phyloP scores from a whole-genome alignment of 1,139 yeast species.

The Hyphopichia wangnamkhiaoensis region DNA sequence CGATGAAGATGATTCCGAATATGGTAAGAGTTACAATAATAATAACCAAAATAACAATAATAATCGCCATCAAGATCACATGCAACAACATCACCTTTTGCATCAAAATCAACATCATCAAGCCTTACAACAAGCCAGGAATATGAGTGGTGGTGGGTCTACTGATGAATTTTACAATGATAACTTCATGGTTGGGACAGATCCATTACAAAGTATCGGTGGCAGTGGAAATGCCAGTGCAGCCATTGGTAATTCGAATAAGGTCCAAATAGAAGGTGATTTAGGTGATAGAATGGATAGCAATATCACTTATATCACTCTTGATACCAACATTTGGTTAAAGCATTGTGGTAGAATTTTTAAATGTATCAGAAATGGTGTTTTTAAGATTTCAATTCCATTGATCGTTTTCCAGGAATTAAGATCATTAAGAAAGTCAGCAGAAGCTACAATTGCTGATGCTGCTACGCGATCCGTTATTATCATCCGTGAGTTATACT shows the following conservation, averaged over 20 bases:
- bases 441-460: constrained; percentile 75
- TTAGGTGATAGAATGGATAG: constrained; percentile 55
- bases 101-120: constrained; percentile 22
- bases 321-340: constrained; percentile 81
- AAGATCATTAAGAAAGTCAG: constrained; percentile 69
- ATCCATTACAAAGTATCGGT: constrained; percentile 18
- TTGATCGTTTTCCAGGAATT: constrained; percentile 78
- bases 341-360: constrained; percentile 77
- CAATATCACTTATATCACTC: constrained; percentile 57
- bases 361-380: constrained; percentile 64
- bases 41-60: background rate
- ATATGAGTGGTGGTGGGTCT: constrained; percentile 5
- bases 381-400: constrained; percentile 63
- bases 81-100: constrained; percentile 14
- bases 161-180: constrained; percentile 26
- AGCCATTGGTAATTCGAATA: constrained; percentile 6
- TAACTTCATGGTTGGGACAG: constrained; percentile 19
- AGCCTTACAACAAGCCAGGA: constrained; percentile 12
- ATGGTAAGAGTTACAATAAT: constrained; percentile 8
- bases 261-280: constrained; percentile 31
- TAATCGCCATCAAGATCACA: background rate
- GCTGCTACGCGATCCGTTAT: constrained; percentile 81
- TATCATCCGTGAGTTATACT: constrained; percentile 65
- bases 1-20: constrained; percentile 21
- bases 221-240: constrained; percentile 7